Evolutionary conservation across 371 early-diverging fungal species (phyloP).

Genomic region (Thermomucor indicae-seudaticae): DNA sequence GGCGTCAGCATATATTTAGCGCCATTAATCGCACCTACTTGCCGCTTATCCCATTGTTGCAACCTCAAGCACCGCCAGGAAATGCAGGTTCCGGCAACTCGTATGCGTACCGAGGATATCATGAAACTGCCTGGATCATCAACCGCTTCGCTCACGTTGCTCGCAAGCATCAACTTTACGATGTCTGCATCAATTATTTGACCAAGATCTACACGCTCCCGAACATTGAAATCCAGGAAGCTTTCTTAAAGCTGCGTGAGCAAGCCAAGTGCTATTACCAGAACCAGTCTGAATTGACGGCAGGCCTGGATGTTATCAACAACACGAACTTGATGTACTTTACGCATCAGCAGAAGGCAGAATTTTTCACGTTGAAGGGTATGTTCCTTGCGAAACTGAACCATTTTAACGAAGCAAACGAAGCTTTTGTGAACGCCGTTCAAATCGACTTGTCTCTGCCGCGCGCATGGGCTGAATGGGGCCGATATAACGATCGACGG

Average conservation of each 20-base stretch:
- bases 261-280: slow-evolving; percentile 97
- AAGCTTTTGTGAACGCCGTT: slow-evolving; percentile 91
- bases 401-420: slow-evolving; percentile 86
- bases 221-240: slow-evolving; percentile 99
- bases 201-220: slow-evolving; percentile 98
- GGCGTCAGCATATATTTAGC: slow-evolving; percentile 97
- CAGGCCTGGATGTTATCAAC: slow-evolving; percentile 97
- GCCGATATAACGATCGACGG: slow-evolving; percentile 88
- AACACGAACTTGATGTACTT: slow-evolving; percentile 98
- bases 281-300: slow-evolving; percentile 77
- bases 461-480: slow-evolving; percentile 98
- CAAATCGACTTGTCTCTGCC: slow-evolving; percentile 87
- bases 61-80: slow-evolving; percentile 43
- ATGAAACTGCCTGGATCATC: slow-evolving; percentile 99
- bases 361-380: slow-evolving; percentile 96
- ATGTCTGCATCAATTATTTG: slow-evolving; percentile 91
- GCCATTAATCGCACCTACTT: slow-evolving; percentile 93
- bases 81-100: slow-evolving; percentile 68
- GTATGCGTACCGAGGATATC: slow-evolving; percentile 95
- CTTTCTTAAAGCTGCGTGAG: slow-evolving; percentile 95
- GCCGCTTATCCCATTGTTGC: slow-evolving; percentile 77
- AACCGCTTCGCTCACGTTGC: slow-evolving; percentile 99
- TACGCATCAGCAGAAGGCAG: slow-evolving; percentile 91
- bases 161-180: slow-evolving; percentile 89
- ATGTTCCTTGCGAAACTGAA: slow-evolving; percentile 88